phyloP scores from a whole-genome alignment of 2,329 filamentous ascomycete genomes.

The Talaromyces sp. region DNA sequence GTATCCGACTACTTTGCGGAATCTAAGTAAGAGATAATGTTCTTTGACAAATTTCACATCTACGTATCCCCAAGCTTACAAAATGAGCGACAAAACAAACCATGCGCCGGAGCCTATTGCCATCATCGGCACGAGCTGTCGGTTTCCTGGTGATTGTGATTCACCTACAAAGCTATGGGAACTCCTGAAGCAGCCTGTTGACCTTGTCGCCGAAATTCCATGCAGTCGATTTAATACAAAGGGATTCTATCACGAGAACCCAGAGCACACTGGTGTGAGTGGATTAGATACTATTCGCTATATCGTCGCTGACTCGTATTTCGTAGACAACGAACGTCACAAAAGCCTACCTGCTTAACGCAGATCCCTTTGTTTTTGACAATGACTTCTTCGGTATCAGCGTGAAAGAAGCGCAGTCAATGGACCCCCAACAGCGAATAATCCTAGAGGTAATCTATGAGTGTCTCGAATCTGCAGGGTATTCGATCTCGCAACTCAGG shows the following conservation, averaged over 20 bases:
- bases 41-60: neutral
- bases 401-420: conserved; percentile 30
- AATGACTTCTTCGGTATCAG: conserved; percentile 26
- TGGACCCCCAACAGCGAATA: conserved; percentile 28
- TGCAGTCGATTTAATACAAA: neutral
- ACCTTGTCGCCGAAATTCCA: neutral
- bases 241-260: neutral
- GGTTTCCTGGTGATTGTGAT: neutral
- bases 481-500: conserved; percentile 20
- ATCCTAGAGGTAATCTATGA: conserved; percentile 42
- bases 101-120: neutral
- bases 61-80: neutral
- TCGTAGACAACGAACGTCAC: conserved; percentile 24
- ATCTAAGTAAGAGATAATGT: neutral
- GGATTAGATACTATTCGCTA: neutral
- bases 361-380: conserved; percentile 25
- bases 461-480: conserved; percentile 25
- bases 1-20: neutral
- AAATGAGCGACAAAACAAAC: neutral
- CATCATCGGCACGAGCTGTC: neutral
- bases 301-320: neutral
- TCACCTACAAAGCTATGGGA: neutral
- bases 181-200: neutral
- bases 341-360: conserved; percentile 25
- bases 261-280: neutral